phyloP scores from a whole-genome alignment of 305 asterid species.

The Fraxinus albicans region DNA sequence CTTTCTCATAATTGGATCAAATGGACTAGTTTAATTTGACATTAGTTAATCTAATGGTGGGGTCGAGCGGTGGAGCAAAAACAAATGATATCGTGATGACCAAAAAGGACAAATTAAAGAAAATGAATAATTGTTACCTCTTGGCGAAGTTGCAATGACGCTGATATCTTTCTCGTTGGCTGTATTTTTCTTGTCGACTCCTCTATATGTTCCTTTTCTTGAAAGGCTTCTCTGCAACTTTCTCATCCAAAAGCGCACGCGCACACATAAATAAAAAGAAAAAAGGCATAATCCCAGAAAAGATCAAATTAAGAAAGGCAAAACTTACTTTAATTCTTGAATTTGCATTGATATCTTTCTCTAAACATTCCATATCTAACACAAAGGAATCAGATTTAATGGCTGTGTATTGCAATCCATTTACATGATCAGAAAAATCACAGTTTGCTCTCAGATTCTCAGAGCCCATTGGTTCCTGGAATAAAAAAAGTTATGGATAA shows the following conservation, averaged over 20 bases:
- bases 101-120: background rate
- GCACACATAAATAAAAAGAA: background rate
- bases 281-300: background rate
- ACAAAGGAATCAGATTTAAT: slow-evolving; percentile 52
- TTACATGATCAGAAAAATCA: slow-evolving; percentile 29
- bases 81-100: background rate
- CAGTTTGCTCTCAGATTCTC: slow-evolving; percentile 20
- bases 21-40: background rate
- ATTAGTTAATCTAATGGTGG: background rate
- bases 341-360: slow-evolving; percentile 48
- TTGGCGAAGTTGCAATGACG: slow-evolving; percentile 30
- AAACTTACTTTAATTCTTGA: slow-evolving; percentile 63
- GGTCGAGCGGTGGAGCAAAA: background rate
- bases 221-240: slow-evolving; percentile 46
- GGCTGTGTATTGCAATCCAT: slow-evolving; percentile 29
- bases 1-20: background rate
- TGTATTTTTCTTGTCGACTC: slow-evolving; percentile 29
- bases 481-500: background rate
- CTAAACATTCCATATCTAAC: slow-evolving; percentile 66
- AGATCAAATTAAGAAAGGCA: background rate
- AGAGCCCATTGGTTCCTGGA: slow-evolving; percentile 44
- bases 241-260: background rate
- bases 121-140: slow-evolving; percentile 25
- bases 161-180: slow-evolving; percentile 21
- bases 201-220: slow-evolving; percentile 40